Evolutionary conservation across 257 asterid species (phyloP), one percentile per base, ranked within the genome.

Genomic region (Asclepias syriaca): DNA sequence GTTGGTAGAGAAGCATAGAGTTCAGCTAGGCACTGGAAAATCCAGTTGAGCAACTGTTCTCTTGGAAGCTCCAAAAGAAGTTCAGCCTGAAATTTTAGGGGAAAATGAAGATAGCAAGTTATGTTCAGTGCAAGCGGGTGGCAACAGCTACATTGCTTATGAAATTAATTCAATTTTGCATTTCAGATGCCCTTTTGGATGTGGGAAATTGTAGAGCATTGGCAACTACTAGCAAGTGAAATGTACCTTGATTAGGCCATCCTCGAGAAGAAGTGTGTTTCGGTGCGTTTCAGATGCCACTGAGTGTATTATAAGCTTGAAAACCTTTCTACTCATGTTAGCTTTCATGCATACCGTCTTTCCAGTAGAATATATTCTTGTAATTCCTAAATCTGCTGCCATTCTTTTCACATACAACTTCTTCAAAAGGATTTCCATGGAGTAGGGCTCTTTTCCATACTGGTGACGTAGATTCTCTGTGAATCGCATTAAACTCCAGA

Each of bases 21-120:
- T 81, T 91, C 98, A 10, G 96, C 87, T 71, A 93, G 79, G 81
- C 96, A 93, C 74, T 88, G 97, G 81, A 93, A 93, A 79, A 93
- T 84, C 98, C 98, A 93, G 82, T 87, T 91, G 27, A 93, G 96
- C 85, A 93, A 78, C 84, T 93, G 97, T 84, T 93, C 97, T 81
- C 88, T 87, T 48, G 98, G 98, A 69, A 93, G 87, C 82, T 93
- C 98, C 89, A 93, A 78, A 67, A 91, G 96, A 34, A 93, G 89
- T 85, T 85, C 96, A 50, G 91, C 98, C 98, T 93, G 85, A 68
- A 77, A 74, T 77, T 16, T 0, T 4, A 49, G 50, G 49, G n/a
- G 15, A 24, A 27, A 13, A 2, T 22, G 66, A 43, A 68, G n/a
- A 16, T 37, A 72, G 48, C 48, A 69, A 40, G n/a, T 45, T 50